Evolutionary conservation across 345 rosid genomes (phyloP).

Genomic region (Fremontodendron californicum): DNA sequence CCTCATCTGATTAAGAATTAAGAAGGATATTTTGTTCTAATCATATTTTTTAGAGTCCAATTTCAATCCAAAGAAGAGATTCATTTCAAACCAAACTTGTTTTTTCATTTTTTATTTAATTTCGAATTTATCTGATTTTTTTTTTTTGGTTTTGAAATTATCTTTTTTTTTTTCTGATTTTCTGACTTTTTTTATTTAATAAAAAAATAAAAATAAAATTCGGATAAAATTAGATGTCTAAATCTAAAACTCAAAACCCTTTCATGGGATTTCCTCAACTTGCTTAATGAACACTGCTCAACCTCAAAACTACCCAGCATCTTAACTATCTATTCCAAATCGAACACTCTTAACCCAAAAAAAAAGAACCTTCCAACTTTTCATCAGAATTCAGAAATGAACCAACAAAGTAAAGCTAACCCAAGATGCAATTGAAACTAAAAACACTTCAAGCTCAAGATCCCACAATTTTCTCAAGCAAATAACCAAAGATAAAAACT

Average conservation of each 20-base stretch:
- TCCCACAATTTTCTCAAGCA: constrained; percentile 3
- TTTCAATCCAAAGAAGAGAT: too few species aligned
- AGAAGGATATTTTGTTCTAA: too few species aligned
- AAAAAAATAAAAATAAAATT: too few species aligned
- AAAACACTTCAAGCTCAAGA: neutral
- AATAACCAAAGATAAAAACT: neutral
- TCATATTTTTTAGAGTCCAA: too few species aligned
- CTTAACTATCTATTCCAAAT: constrained; percentile 4
- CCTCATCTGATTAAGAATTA: too few species aligned
- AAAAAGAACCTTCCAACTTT: neutral
- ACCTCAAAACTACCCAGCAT: constrained; percentile 20
- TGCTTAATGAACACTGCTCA: constrained; percentile 21
- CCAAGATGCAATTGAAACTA: neutral
- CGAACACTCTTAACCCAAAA: neutral
- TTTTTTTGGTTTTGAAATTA: too few species aligned
- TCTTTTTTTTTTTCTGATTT: too few species aligned
- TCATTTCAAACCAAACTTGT: too few species aligned
- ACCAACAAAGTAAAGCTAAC: neutral
- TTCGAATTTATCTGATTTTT: too few species aligned
- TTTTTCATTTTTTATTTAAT: too few species aligned
- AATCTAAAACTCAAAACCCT: constrained; percentile 29
- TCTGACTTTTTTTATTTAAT: too few species aligned
- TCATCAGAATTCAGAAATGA: neutral
- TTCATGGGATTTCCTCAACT: constrained; percentile 23
- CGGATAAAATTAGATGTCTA: too few species aligned